These are phyloP conservation scores for Phellopilus nigrolimitatus DNA, from an alignment of 1,284 basidiomycete species.

Conservation along the genomic window DNA sequence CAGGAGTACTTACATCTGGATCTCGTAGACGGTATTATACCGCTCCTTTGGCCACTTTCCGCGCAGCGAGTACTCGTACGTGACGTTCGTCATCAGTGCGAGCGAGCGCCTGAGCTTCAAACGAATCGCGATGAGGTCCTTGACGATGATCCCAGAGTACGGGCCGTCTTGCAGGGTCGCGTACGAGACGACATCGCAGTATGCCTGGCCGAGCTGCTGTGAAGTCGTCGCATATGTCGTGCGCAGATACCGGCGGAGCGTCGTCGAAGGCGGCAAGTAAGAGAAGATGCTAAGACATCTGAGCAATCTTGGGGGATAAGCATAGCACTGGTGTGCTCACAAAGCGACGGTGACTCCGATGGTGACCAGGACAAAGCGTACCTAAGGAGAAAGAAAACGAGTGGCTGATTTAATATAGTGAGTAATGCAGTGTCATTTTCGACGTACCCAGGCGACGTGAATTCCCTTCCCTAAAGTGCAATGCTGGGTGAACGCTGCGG, in stretches of 20 bases:
- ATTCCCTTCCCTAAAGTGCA: constrained; percentile 37
- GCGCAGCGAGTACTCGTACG: constrained; percentile 68
- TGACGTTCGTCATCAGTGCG: constrained; percentile 50
- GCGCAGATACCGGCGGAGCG: constrained; percentile 65
- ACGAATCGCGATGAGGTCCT: constrained; percentile 56
- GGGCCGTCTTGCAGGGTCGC: constrained; percentile 46
- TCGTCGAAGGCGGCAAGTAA: constrained; percentile 64
- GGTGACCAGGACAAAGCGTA: constrained; percentile 58
- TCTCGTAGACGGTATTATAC: constrained; percentile 59
- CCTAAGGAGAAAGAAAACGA: constrained; percentile 32
- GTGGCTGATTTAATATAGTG: background rate
- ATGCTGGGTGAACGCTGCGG: background rate
- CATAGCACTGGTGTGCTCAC: constrained; percentile 33
- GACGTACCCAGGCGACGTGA: constrained; percentile 58
- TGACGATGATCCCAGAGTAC: constrained; percentile 48
- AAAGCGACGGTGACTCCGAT: constrained; percentile 61
- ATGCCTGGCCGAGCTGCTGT: constrained; percentile 57
- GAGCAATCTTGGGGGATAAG: no score
- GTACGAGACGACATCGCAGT: constrained; percentile 65
- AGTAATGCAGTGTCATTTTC: background rate
- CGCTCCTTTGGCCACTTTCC: constrained; percentile 69
- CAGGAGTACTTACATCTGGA: constrained; percentile 50
- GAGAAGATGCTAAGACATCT: constrained; percentile 58
- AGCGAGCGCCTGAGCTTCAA: constrained; percentile 58
- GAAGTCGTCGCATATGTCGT: constrained; percentile 57